These are phyloP conservation scores for Stylosanthes scabra DNA, from an alignment of 331 rosid genomes.

Conservation along the genomic window DNA sequence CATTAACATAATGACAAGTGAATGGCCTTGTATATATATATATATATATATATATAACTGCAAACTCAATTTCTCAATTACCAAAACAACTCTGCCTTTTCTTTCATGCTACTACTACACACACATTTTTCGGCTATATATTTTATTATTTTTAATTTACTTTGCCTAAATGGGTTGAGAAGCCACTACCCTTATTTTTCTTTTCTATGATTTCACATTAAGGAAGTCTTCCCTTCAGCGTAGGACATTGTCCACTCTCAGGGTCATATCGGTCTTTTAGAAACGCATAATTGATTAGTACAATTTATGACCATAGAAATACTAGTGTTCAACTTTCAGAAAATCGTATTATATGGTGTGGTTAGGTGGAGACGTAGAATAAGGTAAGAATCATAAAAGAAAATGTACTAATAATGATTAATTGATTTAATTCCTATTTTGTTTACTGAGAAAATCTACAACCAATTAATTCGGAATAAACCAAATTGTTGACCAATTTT, in stretches of 20 bases:
- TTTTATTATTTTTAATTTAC: background rate
- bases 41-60: slow-evolving; percentile 42
- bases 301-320: slow-evolving; percentile 25
- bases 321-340: slow-evolving; percentile 19
- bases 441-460: slow-evolving; percentile 5
- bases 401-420: too few relatives aligned
- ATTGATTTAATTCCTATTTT: background rate
- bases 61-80: slow-evolving; percentile 6
- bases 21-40: slow-evolving; percentile 44
- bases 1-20: slow-evolving; percentile 39
- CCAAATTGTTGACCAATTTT: slow-evolving; percentile 31
- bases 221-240: slow-evolving; percentile 36
- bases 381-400: background rate
- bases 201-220: slow-evolving; percentile 36
- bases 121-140: background rate
- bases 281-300: background rate
- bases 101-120: slow-evolving; percentile 8
- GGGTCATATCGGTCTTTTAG: slow-evolving; percentile 22
- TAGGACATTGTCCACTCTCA: slow-evolving; percentile 35
- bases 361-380: background rate
- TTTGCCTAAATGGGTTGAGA: slow-evolving; percentile 17
- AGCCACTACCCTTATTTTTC: slow-evolving; percentile 28
- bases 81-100: slow-evolving; percentile 28
- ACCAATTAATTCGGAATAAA: slow-evolving; percentile 30
- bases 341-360: background rate